Conservation (phyloP, 495 filamentous ascomycete species). For the Bryoglossum gracile region DNA sequence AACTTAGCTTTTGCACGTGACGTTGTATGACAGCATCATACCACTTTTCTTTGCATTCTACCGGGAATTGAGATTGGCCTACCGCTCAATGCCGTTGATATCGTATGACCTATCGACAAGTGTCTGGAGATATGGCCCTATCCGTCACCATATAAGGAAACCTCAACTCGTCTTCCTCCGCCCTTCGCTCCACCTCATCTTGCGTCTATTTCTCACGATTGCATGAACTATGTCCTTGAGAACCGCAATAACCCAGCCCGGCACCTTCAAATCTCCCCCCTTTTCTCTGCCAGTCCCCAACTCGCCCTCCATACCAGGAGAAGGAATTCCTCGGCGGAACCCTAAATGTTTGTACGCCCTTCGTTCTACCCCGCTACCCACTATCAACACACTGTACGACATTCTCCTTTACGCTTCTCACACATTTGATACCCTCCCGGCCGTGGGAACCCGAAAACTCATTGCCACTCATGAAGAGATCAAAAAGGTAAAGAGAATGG, state of each 20-base stretch:
- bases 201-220: neutral
- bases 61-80: neutral
- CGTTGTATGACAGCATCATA: too few species aligned
- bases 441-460: constrained; percentile 49
- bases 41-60: neutral
- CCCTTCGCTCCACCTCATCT: neutral
- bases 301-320: constrained; percentile 43
- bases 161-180: neutral
- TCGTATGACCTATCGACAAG: neutral
- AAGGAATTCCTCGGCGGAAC: constrained; percentile 57
- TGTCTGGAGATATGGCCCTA: neutral
- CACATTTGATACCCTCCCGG: constrained; percentile 48
- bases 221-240: constrained; percentile 1
- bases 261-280: constrained; percentile 29
- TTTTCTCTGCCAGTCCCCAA: constrained; percentile 48
- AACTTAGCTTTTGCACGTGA: too few species aligned
- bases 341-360: constrained; percentile 46
- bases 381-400: constrained; percentile 51
- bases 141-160: neutral
- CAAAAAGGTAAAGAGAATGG: constrained; percentile 57
- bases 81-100: neutral
- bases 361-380: constrained; percentile 38
- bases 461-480: constrained; percentile 52
- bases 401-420: constrained; percentile 45
- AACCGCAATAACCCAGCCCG: constrained; percentile 9